Conservation (phyloP, 1,284 basidiomycete genomes). For the Trametes sp. region DNA sequence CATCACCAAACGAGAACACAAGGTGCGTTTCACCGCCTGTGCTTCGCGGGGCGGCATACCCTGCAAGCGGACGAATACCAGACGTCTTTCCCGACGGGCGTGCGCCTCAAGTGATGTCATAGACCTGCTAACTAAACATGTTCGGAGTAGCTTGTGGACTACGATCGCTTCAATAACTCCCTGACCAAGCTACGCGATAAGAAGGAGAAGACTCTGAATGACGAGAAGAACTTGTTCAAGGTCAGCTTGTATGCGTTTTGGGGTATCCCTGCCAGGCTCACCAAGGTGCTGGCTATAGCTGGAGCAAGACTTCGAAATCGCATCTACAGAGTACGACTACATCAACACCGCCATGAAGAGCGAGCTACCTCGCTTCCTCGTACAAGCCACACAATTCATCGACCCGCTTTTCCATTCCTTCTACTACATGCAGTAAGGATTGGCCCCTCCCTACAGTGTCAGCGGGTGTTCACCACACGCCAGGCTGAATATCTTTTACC, state of each 20-base stretch:
- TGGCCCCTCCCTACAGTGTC: too few species aligned
- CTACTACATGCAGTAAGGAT: conserved; percentile 98
- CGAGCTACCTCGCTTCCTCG: conserved; percentile 93
- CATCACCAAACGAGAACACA: conserved; percentile 96
- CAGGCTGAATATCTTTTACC: conserved; percentile 93
- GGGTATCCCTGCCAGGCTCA: not conserved
- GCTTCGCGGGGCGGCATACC: too few species aligned
- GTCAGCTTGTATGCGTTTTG: conserved; percentile 47
- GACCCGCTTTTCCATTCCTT: conserved; percentile 97
- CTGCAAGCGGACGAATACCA: too few species aligned
- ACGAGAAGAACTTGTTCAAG: conserved; percentile 97
- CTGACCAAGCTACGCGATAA: conserved; percentile 96
- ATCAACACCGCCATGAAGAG: conserved; percentile 94
- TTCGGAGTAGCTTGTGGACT: conserved; percentile 80
- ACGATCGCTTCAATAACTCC: conserved; percentile 96
- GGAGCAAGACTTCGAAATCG: conserved; percentile 97
- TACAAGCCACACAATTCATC: conserved; percentile 88
- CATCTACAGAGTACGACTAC: conserved; percentile 96
- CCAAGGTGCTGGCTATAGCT: conserved; percentile 56
- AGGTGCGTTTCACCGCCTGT: conserved; percentile 55
- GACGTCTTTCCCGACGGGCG: too few species aligned
- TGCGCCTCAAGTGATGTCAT: too few species aligned
- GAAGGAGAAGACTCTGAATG: conserved; percentile 93
- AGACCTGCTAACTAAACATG: not conserved
- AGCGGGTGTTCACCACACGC: too few species aligned